Percentiles rank a stretch among this genome's conserved stretches.
Conservation (phyloP, 495 filamentous ascomycete genomes). For the Margaritispora aquatica region DNA sequence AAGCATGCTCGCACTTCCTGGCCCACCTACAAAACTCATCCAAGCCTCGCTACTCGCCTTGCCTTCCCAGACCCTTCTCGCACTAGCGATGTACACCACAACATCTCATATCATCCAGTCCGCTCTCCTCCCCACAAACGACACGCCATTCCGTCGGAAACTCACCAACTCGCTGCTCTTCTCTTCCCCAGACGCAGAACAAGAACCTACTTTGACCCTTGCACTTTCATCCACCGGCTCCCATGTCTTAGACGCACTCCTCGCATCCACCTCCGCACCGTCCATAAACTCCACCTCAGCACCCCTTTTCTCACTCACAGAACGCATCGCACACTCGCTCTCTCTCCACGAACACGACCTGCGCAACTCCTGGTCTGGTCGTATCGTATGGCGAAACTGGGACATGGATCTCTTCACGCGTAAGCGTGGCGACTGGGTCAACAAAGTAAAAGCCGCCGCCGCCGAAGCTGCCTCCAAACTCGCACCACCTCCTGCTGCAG, state of each 20-base stretch:
- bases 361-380: constrained; percentile 66
- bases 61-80: constrained; percentile 9
- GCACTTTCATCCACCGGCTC: constrained; percentile 67
- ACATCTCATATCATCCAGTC: constrained; percentile 26
- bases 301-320: constrained; percentile 46
- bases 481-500: background rate
- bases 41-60: constrained; percentile 19
- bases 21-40: constrained; percentile 14
- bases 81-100: constrained; percentile 16
- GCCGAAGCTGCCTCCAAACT: background rate
- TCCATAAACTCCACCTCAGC: constrained; percentile 49
- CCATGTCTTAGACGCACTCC: constrained; percentile 73
- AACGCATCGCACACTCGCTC: constrained; percentile 40
- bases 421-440: constrained; percentile 21
- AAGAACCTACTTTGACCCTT: constrained; percentile 47
- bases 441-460: constrained; percentile 14
- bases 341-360: constrained; percentile 52
- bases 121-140: constrained; percentile 10
- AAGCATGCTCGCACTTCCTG: constrained; percentile 23
- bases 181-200: constrained; percentile 29
- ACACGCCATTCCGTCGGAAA: constrained; percentile 20
- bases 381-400: constrained; percentile 90
- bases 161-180: constrained; percentile 20
- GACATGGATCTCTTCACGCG: constrained; percentile 75
- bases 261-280: constrained; percentile 53